phyloP scores from a whole-genome alignment of 2,329 filamentous ascomycete species.

The Penicillium paneum region DNA sequence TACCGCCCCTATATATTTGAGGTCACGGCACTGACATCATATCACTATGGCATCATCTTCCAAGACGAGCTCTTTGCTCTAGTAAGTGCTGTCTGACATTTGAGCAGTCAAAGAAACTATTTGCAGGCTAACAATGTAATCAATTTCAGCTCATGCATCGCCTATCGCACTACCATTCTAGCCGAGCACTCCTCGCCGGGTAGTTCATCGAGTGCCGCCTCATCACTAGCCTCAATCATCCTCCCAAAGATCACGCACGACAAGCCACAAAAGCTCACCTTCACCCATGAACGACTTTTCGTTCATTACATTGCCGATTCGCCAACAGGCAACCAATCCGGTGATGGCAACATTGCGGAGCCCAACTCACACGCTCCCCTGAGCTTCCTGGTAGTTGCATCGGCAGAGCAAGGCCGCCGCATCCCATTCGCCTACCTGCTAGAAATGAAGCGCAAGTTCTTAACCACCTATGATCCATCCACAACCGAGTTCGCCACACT shows the following conservation, averaged over 20 bases:
- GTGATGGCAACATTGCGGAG: slow-evolving; percentile 36
- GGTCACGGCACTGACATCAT: slow-evolving; percentile 2
- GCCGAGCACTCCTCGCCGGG: slow-evolving; percentile 87
- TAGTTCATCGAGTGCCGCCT: slow-evolving; percentile 77
- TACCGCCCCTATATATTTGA: background rate
- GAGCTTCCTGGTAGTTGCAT: slow-evolving; percentile 87
- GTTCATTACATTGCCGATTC: slow-evolving; percentile 94
- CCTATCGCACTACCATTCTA: slow-evolving; percentile 88
- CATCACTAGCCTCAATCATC: slow-evolving; percentile 85
- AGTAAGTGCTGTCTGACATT: slow-evolving; percentile 54
- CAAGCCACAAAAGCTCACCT: slow-evolving; percentile 81
- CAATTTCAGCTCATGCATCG: slow-evolving; percentile 75
- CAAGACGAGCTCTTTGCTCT: slow-evolving; percentile 66
- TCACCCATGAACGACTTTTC: slow-evolving; percentile 85
- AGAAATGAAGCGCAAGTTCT: slow-evolving; percentile 85
- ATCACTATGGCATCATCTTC: slow-evolving; percentile 67
- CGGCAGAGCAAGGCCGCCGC: slow-evolving; percentile 75
- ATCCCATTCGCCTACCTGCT: slow-evolving; percentile 90
- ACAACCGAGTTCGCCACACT: slow-evolving; percentile 71
- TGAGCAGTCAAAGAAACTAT: background rate
- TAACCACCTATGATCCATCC: slow-evolving; percentile 63
- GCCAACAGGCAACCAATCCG: slow-evolving; percentile 57
- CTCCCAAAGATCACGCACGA: slow-evolving; percentile 89
- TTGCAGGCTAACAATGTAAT: slow-evolving; percentile 1
- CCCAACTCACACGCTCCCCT: slow-evolving; percentile 69